A percentile compares a stretch with the other conserved stretches of the same genome.
Conservation (phyloP, 1,284 basidiomycete genomes). For the Ceratobasidium sp. region DNA sequence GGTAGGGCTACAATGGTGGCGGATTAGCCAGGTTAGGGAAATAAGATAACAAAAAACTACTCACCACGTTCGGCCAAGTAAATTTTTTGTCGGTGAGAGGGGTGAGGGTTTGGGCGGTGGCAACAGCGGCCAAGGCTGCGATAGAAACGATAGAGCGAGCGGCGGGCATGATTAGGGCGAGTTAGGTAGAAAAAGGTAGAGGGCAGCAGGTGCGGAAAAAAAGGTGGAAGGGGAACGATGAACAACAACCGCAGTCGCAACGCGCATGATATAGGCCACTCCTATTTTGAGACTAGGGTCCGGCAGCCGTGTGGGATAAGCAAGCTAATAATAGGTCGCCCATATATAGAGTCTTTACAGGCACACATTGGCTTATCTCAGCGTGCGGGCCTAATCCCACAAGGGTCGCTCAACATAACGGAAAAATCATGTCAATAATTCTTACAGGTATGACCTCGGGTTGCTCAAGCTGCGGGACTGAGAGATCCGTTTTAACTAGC, state of each 20-base stretch:
- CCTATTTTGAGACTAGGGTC: slow-evolving; percentile 40
- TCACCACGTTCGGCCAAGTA: slow-evolving; percentile 25
- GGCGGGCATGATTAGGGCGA: slow-evolving; percentile 41
- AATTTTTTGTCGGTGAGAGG: slow-evolving; percentile 34
- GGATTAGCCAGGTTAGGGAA: neutral
- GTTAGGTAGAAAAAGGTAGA: slow-evolving; percentile 9
- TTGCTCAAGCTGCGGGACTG: too few species aligned
- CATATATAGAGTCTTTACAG: slow-evolving; percentile 25
- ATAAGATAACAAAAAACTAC: neutral
- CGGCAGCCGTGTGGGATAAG: neutral
- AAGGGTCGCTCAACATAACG: neutral
- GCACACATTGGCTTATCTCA: slow-evolving; percentile 8
- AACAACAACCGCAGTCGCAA: slow-evolving; percentile 29
- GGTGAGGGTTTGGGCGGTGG: slow-evolving; percentile 20
- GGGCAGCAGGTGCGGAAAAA: neutral
- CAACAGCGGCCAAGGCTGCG: slow-evolving; percentile 32
- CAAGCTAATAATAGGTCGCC: slow-evolving; percentile 21
- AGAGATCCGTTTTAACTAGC: too few species aligned
- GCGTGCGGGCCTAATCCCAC: neutral
- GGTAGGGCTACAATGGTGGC: slow-evolving; percentile 40
- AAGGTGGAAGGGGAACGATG: slow-evolving; percentile 31
- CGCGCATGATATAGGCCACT: slow-evolving; percentile 30
- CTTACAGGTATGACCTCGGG: too few species aligned
- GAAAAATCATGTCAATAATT: too few species aligned
- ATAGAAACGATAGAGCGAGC: slow-evolving; percentile 44